phyloP scores from a whole-genome alignment of 306 rosid genomes.

The Alnus rubra region DNA sequence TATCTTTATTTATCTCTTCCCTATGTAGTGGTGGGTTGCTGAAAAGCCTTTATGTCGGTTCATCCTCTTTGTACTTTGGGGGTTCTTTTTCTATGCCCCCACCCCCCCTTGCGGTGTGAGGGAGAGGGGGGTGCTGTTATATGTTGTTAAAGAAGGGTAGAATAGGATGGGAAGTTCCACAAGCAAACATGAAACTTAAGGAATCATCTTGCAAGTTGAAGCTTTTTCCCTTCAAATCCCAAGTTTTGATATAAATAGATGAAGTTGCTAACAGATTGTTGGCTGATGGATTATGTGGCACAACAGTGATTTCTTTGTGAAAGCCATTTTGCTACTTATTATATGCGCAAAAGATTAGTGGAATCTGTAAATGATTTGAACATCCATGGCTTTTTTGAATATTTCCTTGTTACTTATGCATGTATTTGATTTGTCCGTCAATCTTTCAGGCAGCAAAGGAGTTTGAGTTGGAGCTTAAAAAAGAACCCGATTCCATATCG shows the following conservation, averaged over 20 bases:
- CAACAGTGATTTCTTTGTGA: not conserved
- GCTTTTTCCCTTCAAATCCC: not conserved
- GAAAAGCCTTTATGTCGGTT: not conserved
- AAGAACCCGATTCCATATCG: slow-evolving; percentile 51
- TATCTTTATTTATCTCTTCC: not conserved
- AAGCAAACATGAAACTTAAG: not conserved
- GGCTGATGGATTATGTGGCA: not conserved
- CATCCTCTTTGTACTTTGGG: not conserved
- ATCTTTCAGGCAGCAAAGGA: slow-evolving; percentile 91
- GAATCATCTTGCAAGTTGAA: not conserved
- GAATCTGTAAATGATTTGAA: not conserved
- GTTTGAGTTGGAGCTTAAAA: slow-evolving; percentile 87
- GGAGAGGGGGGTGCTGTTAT: not conserved
- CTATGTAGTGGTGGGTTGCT: not conserved
- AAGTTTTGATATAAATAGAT: not conserved
- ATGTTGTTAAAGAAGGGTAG: not conserved
- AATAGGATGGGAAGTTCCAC: not conserved
- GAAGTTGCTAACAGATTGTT: not conserved
- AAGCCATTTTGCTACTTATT: not conserved
- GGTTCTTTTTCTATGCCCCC: too few species aligned
- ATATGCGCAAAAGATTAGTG: not conserved
- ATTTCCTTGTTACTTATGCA: slow-evolving; percentile 12
- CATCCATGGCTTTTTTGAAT: not conserved
- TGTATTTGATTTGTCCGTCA: slow-evolving; percentile 24
- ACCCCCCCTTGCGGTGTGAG: not conserved